Evolutionary conservation across 208 protist genomes (phyloP), one percentile per base, ranked within the genome.

Genomic region (Kentomonas sorsogonicus): DNA sequence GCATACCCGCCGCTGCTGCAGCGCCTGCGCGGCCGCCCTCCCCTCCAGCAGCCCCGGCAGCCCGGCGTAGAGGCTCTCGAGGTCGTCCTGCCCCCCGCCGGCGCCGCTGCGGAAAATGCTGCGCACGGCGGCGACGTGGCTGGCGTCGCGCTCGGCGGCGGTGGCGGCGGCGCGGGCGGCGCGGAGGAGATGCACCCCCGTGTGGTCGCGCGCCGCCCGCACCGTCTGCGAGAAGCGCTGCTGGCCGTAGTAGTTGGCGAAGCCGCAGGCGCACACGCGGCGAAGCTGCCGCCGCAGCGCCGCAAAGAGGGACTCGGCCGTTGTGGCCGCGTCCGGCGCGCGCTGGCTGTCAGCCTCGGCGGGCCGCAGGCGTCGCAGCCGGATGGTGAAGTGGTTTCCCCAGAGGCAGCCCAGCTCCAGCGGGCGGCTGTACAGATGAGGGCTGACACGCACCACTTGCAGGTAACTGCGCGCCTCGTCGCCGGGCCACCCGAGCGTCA

Each of bases 161-260:
- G n/a, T n/a, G 7, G 77, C 79, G 1, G 45, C 67, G 29, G 48
- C 50, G 60, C 68, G 82, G 18, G 63, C 36, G 9, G 69, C 67
- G 4, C 29, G 52, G 43, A 94, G 74, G 20, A 91, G 59, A 55
- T 87, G 74, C 3, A 86, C 51, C n/a, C 87, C 87, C 15, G 83
- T 79, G 77, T 91, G 87, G 44, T 86, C 83, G 39, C 41, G 50
- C 4, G 74, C 40, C 22, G 45, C 44, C 29, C 18, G 34, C 10
- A 82, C 51, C 9, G 72, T 62, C 57, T 88, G 77, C 43, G 87
- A 89, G 67, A 98, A 98, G 38, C 94, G 86, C 75, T 98, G 95
- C 61, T 94, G 84, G 9, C 96, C 96, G 70, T 96, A 98, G 64
- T 97, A 98, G 68, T 98, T 98, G 53, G 97, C 41, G 63, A 97